Evolutionary conservation across 2,329 filamentous ascomycete genomes (phyloP).

Genomic region (Fusarium ramigenum): DNA sequence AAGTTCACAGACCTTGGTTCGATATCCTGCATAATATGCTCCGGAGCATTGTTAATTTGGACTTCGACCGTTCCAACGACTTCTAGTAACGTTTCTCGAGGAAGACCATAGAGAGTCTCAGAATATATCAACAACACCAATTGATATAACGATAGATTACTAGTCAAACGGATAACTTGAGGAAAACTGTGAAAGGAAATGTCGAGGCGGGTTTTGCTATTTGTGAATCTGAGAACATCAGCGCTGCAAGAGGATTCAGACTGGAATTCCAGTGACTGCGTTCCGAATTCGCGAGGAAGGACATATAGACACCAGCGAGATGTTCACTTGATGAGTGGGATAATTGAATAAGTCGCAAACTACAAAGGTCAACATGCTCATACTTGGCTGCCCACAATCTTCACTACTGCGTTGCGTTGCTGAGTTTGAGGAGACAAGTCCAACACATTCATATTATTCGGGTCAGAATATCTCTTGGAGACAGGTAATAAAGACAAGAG

Average conservation of each 20-base stretch:
- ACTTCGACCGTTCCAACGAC: not conserved
- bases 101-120: not conserved
- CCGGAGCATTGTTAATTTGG: too few species aligned
- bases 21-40: not conserved
- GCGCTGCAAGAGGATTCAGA: not conserved
- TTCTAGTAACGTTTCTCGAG: not conserved
- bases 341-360: not conserved
- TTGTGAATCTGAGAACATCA: not conserved
- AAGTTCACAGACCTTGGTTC: accelerated
- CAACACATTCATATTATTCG: not conserved
- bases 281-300: not conserved
- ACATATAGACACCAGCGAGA: not conserved
- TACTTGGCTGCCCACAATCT: too few species aligned
- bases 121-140: not conserved
- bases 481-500: not conserved
- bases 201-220: not conserved
- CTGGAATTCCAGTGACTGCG: not conserved
- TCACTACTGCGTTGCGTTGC: not conserved
- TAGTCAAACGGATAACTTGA: too few species aligned
- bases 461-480: not conserved
- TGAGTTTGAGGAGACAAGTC: not conserved
- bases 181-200: not conserved
- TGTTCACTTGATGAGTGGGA: not conserved
- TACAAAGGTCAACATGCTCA: not conserved
- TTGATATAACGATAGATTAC: too few species aligned